Percentiles rank a stretch among this genome's conserved stretches.
Evolutionary conservation across 306 rosid species (phyloP).

Genomic region (Psophocarpus tetragonolobus): DNA sequence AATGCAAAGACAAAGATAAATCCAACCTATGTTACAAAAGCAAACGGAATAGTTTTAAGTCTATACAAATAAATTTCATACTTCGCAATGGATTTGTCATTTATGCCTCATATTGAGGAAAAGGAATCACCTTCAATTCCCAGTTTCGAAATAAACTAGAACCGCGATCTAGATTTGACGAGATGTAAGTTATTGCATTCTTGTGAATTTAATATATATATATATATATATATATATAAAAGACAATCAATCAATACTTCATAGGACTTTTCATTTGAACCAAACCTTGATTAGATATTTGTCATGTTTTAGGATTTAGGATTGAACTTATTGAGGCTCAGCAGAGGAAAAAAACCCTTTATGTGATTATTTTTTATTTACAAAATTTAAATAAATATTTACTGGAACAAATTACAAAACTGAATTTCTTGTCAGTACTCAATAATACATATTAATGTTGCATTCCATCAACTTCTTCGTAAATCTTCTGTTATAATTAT

Average conservation of each 20-base stretch:
- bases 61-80: neutral
- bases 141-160: neutral
- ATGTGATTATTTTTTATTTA: neutral
- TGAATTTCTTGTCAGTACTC: neutral
- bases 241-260: neutral
- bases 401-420: neutral
- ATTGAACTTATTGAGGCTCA: neutral
- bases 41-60: neutral
- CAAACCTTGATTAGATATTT: neutral
- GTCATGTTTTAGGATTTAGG: neutral
- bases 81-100: neutral
- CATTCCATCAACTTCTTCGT: neutral
- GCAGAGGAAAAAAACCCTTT: neutral
- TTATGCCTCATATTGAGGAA: neutral
- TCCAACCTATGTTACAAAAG: neutral
- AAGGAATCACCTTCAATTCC: neutral
- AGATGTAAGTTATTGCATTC: neutral
- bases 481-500: neutral
- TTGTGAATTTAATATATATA: neutral
- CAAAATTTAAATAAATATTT: neutral
- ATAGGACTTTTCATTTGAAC: neutral
- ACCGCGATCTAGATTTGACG: neutral
- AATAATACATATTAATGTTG: neutral
- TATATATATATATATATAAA: neutral
- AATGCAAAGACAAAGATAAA: neutral